Conservation (phyloP, 352 stramenopile genomes). For the Phytophthora multivora region DNA sequence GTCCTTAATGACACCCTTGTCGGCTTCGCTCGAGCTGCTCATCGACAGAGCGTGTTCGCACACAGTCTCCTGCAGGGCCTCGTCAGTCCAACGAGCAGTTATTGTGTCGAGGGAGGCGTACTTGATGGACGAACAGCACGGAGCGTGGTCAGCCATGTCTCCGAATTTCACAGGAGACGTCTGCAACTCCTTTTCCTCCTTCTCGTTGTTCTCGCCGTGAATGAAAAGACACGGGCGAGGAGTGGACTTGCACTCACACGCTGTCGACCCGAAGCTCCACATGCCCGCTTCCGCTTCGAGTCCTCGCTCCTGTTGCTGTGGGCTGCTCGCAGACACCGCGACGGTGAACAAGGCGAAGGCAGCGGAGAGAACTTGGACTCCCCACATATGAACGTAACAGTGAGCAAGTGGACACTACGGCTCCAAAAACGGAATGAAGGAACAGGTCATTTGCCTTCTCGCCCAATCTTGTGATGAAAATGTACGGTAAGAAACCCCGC, state of each 20-base stretch:
- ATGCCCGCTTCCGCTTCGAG: constrained; percentile 22
- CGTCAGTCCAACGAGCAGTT: constrained; percentile 38
- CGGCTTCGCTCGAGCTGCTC: constrained; percentile 21
- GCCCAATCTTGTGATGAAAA: constrained; percentile 29
- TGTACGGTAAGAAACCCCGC: constrained; percentile 2
- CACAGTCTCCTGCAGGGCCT: constrained; percentile 37
- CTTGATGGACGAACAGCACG: constrained; percentile 48
- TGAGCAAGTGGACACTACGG: background rate
- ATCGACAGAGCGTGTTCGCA: constrained; percentile 40
- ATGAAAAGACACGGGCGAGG: constrained; percentile 52
- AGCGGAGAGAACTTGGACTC: constrained; percentile 2
- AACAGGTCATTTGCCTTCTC: background rate
- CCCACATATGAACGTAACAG: constrained; percentile 10
- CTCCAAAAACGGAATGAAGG: constrained; percentile 19
- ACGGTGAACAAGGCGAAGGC: constrained; percentile 14
- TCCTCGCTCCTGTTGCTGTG: constrained; percentile 2
- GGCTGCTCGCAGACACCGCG: constrained; percentile 1
- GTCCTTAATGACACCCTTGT: constrained; percentile 32
- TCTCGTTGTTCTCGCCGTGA: constrained; percentile 35
- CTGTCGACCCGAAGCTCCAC: constrained; percentile 26
- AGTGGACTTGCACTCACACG: constrained; percentile 37
- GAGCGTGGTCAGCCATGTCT: constrained; percentile 36
- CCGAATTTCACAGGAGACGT: constrained; percentile 33
- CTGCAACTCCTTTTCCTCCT: constrained; percentile 26
- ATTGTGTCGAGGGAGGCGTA: constrained; percentile 44